Evolutionary conservation across 2,329 filamentous ascomycete genomes (phyloP).

Genomic region (Hirsutella thompsonii): DNA sequence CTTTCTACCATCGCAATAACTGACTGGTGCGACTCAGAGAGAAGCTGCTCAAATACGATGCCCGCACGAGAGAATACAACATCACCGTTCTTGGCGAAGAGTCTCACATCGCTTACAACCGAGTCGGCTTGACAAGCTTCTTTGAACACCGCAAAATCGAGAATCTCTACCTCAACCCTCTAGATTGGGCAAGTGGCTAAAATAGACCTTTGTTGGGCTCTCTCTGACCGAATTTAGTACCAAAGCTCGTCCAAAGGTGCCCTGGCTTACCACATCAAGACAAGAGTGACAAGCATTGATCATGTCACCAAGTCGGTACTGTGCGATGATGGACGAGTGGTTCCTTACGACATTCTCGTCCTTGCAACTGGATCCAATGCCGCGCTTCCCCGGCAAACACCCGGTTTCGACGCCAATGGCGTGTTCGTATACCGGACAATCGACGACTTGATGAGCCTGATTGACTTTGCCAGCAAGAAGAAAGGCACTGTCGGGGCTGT

Average conservation of each 20-base stretch:
- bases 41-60: constrained; percentile 77
- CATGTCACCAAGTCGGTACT: constrained; percentile 50
- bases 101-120: constrained; percentile 77
- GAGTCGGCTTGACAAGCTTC: constrained; percentile 79
- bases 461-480: constrained; percentile 54
- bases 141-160: constrained; percentile 79
- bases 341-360: constrained; percentile 70
- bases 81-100: constrained; percentile 83
- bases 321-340: constrained; percentile 55
- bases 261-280: constrained; percentile 64
- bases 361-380: constrained; percentile 82
- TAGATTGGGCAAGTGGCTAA: constrained; percentile 53
- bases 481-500: constrained; percentile 61
- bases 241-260: constrained; percentile 51
- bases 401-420: constrained; percentile 66
- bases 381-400: constrained; percentile 56
- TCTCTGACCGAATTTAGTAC: constrained; percentile 35
- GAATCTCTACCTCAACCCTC: constrained; percentile 76
- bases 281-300: constrained; percentile 53
- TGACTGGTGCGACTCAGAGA: constrained; percentile 33
- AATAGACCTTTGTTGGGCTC: background rate
- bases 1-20: background rate
- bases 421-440: constrained; percentile 88
- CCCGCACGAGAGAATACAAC: constrained; percentile 61
- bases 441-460: constrained; percentile 64